These are phyloP conservation scores for Gryganskiella cystojenkinii DNA, from an alignment of 192 early-diverging fungal species.

Conservation along the genomic window DNA sequence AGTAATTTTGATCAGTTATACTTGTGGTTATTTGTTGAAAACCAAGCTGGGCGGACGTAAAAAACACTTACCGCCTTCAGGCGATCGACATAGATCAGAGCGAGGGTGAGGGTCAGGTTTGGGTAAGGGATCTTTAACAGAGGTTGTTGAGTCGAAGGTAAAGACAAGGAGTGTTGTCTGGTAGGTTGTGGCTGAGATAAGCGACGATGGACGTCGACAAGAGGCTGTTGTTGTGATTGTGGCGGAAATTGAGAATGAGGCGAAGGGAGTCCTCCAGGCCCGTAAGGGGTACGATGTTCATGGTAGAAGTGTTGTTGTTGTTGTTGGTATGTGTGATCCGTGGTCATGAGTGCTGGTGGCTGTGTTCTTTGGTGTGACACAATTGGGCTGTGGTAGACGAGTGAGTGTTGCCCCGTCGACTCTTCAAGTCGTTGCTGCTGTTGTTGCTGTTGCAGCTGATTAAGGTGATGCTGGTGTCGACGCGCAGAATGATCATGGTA, in stretches of 20 bases:
- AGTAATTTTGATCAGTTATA: too few species aligned
- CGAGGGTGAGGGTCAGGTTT: constrained; percentile 58
- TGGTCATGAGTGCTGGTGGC: constrained; percentile 3
- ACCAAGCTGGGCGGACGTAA: neutral
- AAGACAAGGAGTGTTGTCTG: neutral
- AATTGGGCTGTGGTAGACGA: neutral
- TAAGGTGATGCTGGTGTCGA: constrained; percentile 17
- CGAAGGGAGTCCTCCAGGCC: neutral
- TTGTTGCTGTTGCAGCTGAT: constrained; percentile 7
- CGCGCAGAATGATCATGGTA: constrained; percentile 25
- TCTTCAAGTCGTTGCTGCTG: neutral
- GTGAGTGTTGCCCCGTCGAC: neutral
- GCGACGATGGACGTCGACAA: neutral
- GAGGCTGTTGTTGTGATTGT: neutral
- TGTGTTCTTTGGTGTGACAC: constrained; percentile 4
- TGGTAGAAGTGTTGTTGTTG: neutral
- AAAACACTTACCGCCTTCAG: constrained; percentile 50
- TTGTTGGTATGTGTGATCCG: constrained; percentile 8
- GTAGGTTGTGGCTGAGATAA: neutral
- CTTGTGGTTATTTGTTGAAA: neutral
- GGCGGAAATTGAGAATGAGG: neutral
- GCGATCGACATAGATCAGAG: constrained; percentile 60
- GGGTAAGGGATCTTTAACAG: constrained; percentile 45
- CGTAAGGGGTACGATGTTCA: neutral
- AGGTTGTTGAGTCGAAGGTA: neutral